Base-by-base conservation (phyloP, 2,329 filamentous ascomycete species). In the Epichloe glyceriae region DNA sequence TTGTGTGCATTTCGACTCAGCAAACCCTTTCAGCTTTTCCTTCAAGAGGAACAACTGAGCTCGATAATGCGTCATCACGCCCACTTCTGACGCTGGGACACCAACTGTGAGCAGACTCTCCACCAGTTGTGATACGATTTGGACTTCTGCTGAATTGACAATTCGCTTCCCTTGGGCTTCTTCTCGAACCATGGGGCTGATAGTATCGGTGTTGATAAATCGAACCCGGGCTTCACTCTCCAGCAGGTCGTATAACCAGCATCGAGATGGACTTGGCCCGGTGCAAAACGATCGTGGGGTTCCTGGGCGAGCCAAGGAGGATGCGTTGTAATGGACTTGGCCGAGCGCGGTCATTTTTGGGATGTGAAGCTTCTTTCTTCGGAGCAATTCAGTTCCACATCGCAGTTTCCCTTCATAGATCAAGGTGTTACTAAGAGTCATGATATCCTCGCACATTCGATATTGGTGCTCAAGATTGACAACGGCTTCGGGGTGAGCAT, bases 401-500 rank as follows among this genome's bases (percentile, higher is more conserved):
- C 93, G 91, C 38, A 98, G 76, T 37, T 83, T 80, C 4, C 90
- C 91, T n/a, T 83, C 75, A 69, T 98, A 98, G 60, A 98, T 96
- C 51, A 98, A 77, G 1, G 80, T 86, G 66, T 96, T 98, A 55
- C 88, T 94, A 14, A 98, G 76, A 2, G 84, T 78, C 91, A 97
- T 97, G 54, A 98, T 86, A 54, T 98, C 93, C 58, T 93, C 86
- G 60, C 88, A 95, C 93, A 98, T 98, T 54, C 93, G 88, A 64
- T 98, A 98, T 64, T 98, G 93, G 61, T 96, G 89, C 60, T 93
- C 89, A 2, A 98, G 78, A 55, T 86, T 95, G 54, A 94, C 88
- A 2, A 98, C 90, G 1, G 89, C 89, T 45, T 81, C 73, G 0
- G 93, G 90, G 55, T 97, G 90, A 0, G 79, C 78, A 61, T 97